Evolutionary conservation across 2,329 filamentous ascomycete genomes (phyloP), one percentile per base, ranked within the genome.

Genomic region (Ploettnerulaceae sp.): DNA sequence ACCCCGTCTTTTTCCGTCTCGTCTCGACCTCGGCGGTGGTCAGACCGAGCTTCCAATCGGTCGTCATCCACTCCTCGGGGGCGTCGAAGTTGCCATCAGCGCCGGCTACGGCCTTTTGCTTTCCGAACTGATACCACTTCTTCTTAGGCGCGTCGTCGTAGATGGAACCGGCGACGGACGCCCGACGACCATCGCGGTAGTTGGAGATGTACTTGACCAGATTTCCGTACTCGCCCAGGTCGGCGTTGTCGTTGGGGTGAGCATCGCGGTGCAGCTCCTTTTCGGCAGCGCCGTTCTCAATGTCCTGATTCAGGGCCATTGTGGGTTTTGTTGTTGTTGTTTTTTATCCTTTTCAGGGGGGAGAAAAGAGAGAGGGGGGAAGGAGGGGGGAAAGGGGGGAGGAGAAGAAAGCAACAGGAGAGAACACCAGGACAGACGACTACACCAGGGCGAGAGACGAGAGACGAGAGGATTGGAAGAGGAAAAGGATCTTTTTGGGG

Each of bases 51-150:
- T 74, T 74, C 65, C 86, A 77, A 64, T 86, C 79, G 61, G 82
- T 83, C 56, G 77, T 73, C 58, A 86, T 69, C 80, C 79, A 86
- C 8, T 85, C 81, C n/a, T 80, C 75, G 18, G 82, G 81, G 2
- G 62, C 57, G 8, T 66, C 70, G 51, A 67, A 65, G 35, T 34
- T 36, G 59, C 46, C 52, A 18, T 47, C 66, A 21, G 59, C 63
- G 35, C 68, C 66, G 7, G 61, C 45, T 11, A 53, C 64, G 11
- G 66, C 66, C 41, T 59, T 58, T 5, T 64, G 63, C 71, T 79
- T 80, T 77, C 63, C 76, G 70, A 71, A 74, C 69, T 74, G 79
- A 50, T 72, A 71, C 59, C 70, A 71, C 68, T 77, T 78, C 31
- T 68, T 65, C 36, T 69, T 65, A 46, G 68, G 60, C 11, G 56